phyloP scores from a whole-genome alignment of 2,329 filamentous ascomycete species.

The Fusarium camptoceras region DNA sequence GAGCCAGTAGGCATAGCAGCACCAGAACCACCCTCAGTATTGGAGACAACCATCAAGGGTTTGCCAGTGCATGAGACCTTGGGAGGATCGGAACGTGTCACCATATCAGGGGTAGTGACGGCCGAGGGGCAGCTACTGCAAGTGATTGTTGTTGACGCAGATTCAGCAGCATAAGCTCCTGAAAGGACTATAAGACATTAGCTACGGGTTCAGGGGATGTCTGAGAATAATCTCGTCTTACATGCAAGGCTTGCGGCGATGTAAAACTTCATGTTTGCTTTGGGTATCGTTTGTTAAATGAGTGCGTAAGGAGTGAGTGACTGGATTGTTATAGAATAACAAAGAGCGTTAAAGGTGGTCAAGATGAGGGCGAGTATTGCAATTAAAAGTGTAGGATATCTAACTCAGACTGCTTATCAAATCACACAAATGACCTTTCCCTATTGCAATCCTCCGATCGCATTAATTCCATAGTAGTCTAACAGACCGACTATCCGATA shows the following conservation, averaged over 20 bases:
- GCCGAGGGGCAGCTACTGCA: conserved; percentile 25
- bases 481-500: neutral
- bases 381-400: conserved; percentile 1
- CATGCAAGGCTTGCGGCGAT: conserved; percentile 15
- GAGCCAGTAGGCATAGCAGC: conserved; percentile 25
- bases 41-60: conserved; percentile 20
- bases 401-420: neutral
- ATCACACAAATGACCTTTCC: neutral
- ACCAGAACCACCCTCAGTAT: conserved; percentile 3
- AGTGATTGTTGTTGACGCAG: conserved; percentile 31
- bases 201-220: fast-evolving
- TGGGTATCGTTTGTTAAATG: conserved; percentile 7
- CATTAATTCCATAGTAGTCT: too few species aligned
- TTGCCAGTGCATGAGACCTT: conserved; percentile 24
- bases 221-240: neutral
- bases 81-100: conserved; percentile 29
- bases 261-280: conserved; percentile 34
- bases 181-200: conserved; percentile 24
- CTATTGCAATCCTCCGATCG: neutral
- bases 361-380: neutral
- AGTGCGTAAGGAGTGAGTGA: conserved; percentile 18
- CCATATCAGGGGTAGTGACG: conserved; percentile 21
- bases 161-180: conserved; percentile 24
- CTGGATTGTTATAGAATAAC: neutral
- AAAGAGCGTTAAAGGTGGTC: neutral